Conservation (phyloP, 192 early-diverging fungal species). For the Mortierella alpina region DNA sequence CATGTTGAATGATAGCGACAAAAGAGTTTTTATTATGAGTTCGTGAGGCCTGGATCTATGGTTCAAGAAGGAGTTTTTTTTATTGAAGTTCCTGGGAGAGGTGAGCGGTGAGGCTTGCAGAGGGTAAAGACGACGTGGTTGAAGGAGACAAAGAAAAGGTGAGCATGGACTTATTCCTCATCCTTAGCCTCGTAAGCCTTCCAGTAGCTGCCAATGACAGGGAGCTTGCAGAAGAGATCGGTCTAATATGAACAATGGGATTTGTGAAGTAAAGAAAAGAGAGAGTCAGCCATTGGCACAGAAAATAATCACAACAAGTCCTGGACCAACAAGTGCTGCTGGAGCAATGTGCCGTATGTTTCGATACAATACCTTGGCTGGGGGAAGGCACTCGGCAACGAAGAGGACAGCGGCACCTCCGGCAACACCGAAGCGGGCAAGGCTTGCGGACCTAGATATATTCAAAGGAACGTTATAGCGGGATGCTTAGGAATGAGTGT, state of each 20-base stretch:
- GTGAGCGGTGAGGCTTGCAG: background rate
- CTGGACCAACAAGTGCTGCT: background rate
- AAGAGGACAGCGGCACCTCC: constrained; percentile 50
- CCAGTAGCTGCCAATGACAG: constrained; percentile 50
- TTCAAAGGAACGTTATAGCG: background rate
- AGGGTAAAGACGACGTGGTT: background rate
- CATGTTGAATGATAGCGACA: too few species aligned
- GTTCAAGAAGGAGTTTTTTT: too few species aligned
- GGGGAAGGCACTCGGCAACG: constrained; percentile 54
- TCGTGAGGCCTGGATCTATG: too few species aligned
- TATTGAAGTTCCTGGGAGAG: background rate
- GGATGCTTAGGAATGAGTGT: background rate
- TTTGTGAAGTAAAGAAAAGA: constrained; percentile 6
- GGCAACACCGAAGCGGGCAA: constrained; percentile 45
- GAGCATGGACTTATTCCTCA: constrained; percentile 42
- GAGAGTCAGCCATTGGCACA: background rate
- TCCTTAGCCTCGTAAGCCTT: constrained; percentile 55
- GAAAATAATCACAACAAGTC: too few species aligned
- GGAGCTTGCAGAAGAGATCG: constrained; percentile 56
- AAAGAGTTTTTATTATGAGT: too few species aligned
- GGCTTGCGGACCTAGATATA: constrained; percentile 33
- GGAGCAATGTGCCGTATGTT: background rate
- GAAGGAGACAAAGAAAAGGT: background rate
- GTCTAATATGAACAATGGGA: constrained; percentile 9
- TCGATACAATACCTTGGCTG: constrained; percentile 35